phyloP scores from a whole-genome alignment of 306 rosid genomes.

The Chamaecrista fasciculata region DNA sequence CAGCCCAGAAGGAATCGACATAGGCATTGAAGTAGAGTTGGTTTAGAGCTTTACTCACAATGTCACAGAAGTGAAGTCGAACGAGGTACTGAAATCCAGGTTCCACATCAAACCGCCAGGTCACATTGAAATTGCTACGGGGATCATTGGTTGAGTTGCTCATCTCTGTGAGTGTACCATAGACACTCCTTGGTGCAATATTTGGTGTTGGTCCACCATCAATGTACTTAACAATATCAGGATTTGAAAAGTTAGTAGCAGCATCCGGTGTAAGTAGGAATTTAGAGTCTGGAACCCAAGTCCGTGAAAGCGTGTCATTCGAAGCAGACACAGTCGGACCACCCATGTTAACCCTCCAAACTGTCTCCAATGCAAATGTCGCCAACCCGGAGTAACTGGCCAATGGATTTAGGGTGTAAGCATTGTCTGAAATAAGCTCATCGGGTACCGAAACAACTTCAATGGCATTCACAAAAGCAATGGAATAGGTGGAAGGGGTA shows the following conservation, averaged over 20 bases:
- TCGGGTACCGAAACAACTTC: conserved; percentile 90
- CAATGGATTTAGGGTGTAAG: conserved; percentile 25
- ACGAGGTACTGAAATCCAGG: conserved; percentile 74
- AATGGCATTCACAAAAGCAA: conserved; percentile 76
- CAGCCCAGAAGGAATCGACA: conserved; percentile 49
- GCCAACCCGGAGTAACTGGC: conserved; percentile 43
- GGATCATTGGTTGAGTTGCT: conserved; percentile 49
- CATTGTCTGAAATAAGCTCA: conserved; percentile 57
- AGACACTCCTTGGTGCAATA: conserved; percentile 63
- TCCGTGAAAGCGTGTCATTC: conserved; percentile 66
- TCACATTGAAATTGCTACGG: conserved; percentile 60
- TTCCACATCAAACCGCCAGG: conserved; percentile 76
- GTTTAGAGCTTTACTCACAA: conserved; percentile 53
- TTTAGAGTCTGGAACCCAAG: conserved; percentile 64
- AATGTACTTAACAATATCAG: conserved; percentile 51
- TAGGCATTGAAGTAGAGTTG: conserved; percentile 76
- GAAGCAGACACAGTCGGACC: conserved; percentile 58
- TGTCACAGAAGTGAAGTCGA: conserved; percentile 84
- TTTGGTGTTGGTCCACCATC: conserved; percentile 49
- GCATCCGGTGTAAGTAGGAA: conserved; percentile 43
- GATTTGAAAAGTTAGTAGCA: conserved; percentile 44
- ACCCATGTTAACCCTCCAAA: conserved; percentile 89
- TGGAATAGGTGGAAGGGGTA: conserved; percentile 55
- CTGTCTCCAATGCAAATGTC: conserved; percentile 63
- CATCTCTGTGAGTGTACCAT: conserved; percentile 74